phyloP scores from a whole-genome alignment of 1,284 basidiomycete genomes.

The Phaffia rhodozyma region DNA sequence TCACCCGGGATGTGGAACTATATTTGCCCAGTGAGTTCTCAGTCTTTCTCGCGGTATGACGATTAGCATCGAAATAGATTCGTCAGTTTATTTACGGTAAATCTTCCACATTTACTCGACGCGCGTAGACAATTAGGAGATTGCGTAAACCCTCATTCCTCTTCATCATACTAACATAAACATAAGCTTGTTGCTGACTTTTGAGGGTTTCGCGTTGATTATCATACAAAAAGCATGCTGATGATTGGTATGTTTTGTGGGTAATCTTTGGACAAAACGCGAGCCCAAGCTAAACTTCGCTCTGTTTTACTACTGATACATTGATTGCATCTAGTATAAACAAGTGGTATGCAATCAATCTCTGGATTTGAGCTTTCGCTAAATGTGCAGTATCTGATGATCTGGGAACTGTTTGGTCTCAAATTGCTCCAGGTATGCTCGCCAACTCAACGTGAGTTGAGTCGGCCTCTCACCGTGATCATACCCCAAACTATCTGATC shows the following conservation, averaged over 20 bases:
- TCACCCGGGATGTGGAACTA: constrained; percentile 9
- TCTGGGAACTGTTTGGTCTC: too few relatives aligned
- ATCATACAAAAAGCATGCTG: not conserved
- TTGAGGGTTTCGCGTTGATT: not conserved
- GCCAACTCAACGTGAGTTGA: constrained; percentile 7
- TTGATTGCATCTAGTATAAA: not conserved
- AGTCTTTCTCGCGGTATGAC: not conserved
- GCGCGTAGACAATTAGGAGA: constrained; percentile 10
- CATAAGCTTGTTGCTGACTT: too few relatives aligned
- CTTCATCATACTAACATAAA: constrained; percentile 1
- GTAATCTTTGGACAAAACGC: not conserved
- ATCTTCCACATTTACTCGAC: not conserved
- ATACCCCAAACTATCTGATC: not conserved
- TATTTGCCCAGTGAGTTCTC: constrained; percentile 11
- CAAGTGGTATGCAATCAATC: constrained; percentile 8
- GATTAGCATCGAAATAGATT: not conserved
- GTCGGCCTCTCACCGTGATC: too few relatives aligned
- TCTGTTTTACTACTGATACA: not conserved
- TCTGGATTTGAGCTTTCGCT: too few relatives aligned
- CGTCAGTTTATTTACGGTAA: not conserved
- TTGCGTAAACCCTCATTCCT: not conserved
- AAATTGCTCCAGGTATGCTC: not conserved
- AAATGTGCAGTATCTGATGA: too few relatives aligned
- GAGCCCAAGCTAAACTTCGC: not conserved
- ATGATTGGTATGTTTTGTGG: not conserved